phyloP scores from a whole-genome alignment of 768 basidiomycete genomes.

The Hydnomerulius pinastri region DNA sequence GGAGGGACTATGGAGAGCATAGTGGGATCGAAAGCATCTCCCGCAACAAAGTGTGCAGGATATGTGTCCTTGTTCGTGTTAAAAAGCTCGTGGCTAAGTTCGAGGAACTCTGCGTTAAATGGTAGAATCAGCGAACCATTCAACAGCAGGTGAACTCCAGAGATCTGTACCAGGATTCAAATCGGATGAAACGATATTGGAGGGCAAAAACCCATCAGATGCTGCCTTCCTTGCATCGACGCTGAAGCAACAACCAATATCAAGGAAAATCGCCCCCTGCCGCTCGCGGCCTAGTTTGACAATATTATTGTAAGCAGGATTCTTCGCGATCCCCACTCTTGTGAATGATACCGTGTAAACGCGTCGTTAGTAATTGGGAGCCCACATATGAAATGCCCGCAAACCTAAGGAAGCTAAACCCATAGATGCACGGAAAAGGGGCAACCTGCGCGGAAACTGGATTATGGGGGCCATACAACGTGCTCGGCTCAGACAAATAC shows the following conservation, averaged over 20 bases:
- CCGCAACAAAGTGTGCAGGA: conserved; percentile 53
- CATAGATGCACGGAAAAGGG: conserved; percentile 28
- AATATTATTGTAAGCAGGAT: conserved; percentile 16
- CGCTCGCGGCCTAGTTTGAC: conserved; percentile 34
- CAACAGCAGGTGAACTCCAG: no score
- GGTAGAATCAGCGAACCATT: no score
- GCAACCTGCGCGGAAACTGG: not conserved
- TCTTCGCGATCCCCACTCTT: not conserved
- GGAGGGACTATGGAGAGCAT: conserved; percentile 38
- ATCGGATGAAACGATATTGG: conserved; percentile 36
- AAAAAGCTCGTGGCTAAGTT: conserved; percentile 60
- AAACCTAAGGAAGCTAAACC: conserved; percentile 22
- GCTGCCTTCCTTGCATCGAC: conserved; percentile 37
- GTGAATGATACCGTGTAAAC: no score
- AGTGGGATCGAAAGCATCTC: conserved; percentile 49
- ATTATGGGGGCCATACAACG: not conserved
- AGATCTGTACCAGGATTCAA: conserved; percentile 30
- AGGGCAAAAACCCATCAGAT: conserved; percentile 38
- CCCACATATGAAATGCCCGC: not conserved
- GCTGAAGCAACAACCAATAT: conserved; percentile 43
- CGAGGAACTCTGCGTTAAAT: conserved; percentile 51
- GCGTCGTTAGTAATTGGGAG: no score
- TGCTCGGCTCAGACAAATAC: not conserved
- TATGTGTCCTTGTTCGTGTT: conserved; percentile 49
- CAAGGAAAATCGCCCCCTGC: conserved; percentile 37